Evolutionary conservation across 2,329 filamentous ascomycete genomes (phyloP).

Genomic region (Fusarium tanahbumbuense): DNA sequence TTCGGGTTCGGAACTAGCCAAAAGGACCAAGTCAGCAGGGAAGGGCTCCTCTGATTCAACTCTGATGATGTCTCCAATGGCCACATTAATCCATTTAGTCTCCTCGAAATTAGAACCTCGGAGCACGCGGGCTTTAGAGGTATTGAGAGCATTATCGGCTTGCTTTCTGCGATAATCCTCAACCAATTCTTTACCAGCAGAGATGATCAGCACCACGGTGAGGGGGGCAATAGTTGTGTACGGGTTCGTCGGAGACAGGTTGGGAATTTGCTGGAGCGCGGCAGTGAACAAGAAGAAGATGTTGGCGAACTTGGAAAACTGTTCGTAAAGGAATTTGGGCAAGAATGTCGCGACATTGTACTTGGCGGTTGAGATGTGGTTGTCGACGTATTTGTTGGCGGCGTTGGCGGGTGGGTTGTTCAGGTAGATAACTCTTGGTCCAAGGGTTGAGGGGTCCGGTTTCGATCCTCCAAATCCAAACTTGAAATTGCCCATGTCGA

Average conservation of each 20-base stretch:
- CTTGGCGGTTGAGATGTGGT: slow-evolving; percentile 97
- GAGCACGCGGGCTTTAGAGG: slow-evolving; percentile 84
- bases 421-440: slow-evolving; percentile 91
- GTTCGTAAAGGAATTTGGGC: slow-evolving; percentile 96
- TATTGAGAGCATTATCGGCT: slow-evolving; percentile 88
- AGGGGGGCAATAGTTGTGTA: slow-evolving; percentile 98
- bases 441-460: slow-evolving; percentile 88
- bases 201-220: slow-evolving; percentile 89
- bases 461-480: slow-evolving; percentile 90
- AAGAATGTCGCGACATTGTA: slow-evolving; percentile 95
- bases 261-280: slow-evolving; percentile 91
- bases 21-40: slow-evolving; percentile 89
- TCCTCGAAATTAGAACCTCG: slow-evolving; percentile 86
- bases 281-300: slow-evolving; percentile 99
- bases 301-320: slow-evolving; percentile 99
- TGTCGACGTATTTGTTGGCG: slow-evolving; percentile 90
- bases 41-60: slow-evolving; percentile 97
- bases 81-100: slow-evolving; percentile 92
- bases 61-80: slow-evolving; percentile 90
- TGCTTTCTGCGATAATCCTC: slow-evolving; percentile 92
- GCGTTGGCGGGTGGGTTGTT: slow-evolving; percentile 96
- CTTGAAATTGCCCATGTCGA: slow-evolving; percentile 83
- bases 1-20: slow-evolving; percentile 96
- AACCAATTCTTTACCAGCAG: slow-evolving; percentile 91
- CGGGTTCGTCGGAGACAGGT: slow-evolving; percentile 91